Evolutionary conservation across 1,284 basidiomycete species (phyloP), one percentile per base, ranked within the genome.

Genomic region (Sporisorium iseilematis-ciliati): DNA sequence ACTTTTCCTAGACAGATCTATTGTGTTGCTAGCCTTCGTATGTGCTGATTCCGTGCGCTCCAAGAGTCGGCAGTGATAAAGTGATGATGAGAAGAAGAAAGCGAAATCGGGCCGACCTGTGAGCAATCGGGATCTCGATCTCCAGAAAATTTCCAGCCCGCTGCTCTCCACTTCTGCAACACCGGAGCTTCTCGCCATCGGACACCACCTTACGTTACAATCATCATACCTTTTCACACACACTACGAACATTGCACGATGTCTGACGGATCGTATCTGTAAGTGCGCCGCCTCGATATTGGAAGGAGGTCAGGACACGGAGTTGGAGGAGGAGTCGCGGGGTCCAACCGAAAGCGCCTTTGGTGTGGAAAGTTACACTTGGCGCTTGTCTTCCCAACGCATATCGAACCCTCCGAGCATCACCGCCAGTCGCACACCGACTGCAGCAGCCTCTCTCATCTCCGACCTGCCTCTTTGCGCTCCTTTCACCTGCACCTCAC

Each of bases 181-280:
- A 46, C 29, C 42, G 33, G 33, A 38, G 6, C 35, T 3, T 38
- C 14, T 38, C 35, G 35, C 51, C 10, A 20, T n/a, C 33, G 21
- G 4, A 26, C 21, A n/a, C 16, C 21, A n/a, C 16, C 29, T 48
- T 57, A 25, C 35, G n/a, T 43, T 35, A 59, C 26, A 18, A 51
- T 48, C 59, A 57, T 21, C 33, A 53, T 21, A 29, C 16, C 29
- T 16, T 11, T 38, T 10, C 29, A 35, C 18, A 18, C 50, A 6
- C 21, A 31, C 33, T 42, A n/a, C n/a, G n/a, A n/a, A n/a, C 21
- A 43, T 25, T 35, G 10, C 52, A 64, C 10, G 43, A 71, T 71
- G 59, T 68, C 57, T 38, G 42, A 65, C 64, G 65, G 65, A 57
- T 68, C 70, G 26, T 73, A 73, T 29, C 61, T 73, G 70, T 73